phyloP scores from a whole-genome alignment of 1,139 yeast genomes.

The Pneumocystis murina region DNA sequence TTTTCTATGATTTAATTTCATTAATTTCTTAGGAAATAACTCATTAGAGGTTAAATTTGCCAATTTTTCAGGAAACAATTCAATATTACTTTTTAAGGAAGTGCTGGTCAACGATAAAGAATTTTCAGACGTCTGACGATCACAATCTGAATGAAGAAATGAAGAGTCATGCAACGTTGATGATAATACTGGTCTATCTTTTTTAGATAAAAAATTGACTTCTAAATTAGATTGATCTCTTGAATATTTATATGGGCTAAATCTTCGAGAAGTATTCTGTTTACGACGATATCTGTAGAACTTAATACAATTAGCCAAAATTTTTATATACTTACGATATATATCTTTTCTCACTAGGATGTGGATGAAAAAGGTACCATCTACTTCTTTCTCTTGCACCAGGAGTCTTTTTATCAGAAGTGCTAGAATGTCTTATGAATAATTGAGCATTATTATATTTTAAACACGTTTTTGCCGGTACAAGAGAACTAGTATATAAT shows the following conservation, averaged over 20 bases:
- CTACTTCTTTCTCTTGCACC: slow-evolving; percentile 10
- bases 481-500: slow-evolving; percentile 1
- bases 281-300: background rate
- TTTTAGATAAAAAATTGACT: background rate
- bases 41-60: background rate
- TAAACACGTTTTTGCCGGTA: slow-evolving; percentile 2
- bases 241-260: background rate
- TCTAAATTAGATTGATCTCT: background rate
- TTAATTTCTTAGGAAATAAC: background rate
- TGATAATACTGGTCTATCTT: background rate
- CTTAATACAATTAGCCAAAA: background rate
- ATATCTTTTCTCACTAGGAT: background rate
- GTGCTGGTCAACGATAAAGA: background rate
- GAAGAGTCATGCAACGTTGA: background rate
- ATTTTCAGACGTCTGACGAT: background rate
- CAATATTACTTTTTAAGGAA: background rate
- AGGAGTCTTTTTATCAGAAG: slow-evolving; percentile 5
- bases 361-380: slow-evolving; percentile 11
- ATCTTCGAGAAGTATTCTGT: background rate
- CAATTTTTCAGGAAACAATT: background rate
- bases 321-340: background rate
- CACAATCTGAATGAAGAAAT: background rate
- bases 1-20: background rate
- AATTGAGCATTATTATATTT: slow-evolving; percentile 5
- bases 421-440: slow-evolving; percentile 4